Conservation (phyloP, 371 early-diverging fungal genomes). For the Fennellomyces sp. region DNA sequence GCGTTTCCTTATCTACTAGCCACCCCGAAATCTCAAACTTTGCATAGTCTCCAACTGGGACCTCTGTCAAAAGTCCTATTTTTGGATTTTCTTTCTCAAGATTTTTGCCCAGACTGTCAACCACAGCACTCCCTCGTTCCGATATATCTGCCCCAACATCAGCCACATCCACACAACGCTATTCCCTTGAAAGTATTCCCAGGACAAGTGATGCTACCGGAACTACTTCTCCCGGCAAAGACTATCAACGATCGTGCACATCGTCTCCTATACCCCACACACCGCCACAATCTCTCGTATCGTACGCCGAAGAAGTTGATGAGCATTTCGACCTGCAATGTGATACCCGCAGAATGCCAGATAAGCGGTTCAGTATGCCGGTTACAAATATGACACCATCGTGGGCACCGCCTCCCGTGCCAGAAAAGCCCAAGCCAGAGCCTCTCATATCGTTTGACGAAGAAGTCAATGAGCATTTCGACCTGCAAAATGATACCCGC, state of each 20-base stretch:
- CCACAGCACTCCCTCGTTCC: neutral
- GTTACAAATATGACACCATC: neutral
- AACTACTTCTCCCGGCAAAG: neutral
- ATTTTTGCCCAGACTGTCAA: neutral
- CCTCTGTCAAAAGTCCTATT: constrained; percentile 1
- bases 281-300: neutral
- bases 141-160: neutral
- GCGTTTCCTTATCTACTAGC: neutral
- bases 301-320: neutral
- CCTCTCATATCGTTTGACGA: too few relatives aligned
- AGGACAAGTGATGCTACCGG: neutral
- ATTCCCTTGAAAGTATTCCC: constrained; percentile 1
- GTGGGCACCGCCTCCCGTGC: too few relatives aligned
- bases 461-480: too few relatives aligned
- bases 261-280: neutral
- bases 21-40: too few relatives aligned
- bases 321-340: too few relatives aligned
- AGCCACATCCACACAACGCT: constrained; percentile 1
- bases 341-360: neutral
- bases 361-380: neutral
- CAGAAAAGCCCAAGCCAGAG: too few relatives aligned
- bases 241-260: neutral
- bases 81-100: constrained; percentile 3
- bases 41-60: too few relatives aligned
- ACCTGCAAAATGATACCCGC: neutral